These are phyloP conservation scores for Aspergillus aculeatus DNA, from an alignment of 2,329 filamentous ascomycete genomes.

Conservation along the genomic window DNA sequence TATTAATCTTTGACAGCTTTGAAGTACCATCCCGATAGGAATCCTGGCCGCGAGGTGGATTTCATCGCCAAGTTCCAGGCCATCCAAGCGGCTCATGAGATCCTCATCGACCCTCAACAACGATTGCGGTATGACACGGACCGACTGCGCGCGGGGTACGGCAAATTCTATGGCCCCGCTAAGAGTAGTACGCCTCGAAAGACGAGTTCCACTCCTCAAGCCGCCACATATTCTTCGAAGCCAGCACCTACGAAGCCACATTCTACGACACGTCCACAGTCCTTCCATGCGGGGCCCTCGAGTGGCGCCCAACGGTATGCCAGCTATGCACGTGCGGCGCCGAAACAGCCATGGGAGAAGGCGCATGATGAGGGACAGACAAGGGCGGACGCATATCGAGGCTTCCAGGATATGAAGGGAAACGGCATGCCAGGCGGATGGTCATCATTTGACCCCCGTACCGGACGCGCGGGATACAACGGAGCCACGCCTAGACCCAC, in stretches of 20 bases:
- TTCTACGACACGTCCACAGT: slow-evolving; percentile 19
- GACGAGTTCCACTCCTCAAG: slow-evolving; percentile 24
- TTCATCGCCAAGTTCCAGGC: slow-evolving; percentile 80
- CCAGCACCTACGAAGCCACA: slow-evolving; percentile 23
- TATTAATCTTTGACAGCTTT: slow-evolving; percentile 56
- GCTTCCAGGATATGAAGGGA: slow-evolving; percentile 47
- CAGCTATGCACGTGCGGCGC: slow-evolving; percentile 41
- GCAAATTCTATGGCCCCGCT: slow-evolving; percentile 33
- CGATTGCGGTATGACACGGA: slow-evolving; percentile 64
- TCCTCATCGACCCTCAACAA: slow-evolving; percentile 61
- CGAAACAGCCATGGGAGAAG: slow-evolving; percentile 40
- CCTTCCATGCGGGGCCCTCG: slow-evolving; percentile 33
- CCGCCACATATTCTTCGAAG: slow-evolving; percentile 26
- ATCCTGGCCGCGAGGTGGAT: slow-evolving; percentile 76
- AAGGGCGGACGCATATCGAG: slow-evolving; percentile 45
- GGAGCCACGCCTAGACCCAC: slow-evolving; percentile 23
- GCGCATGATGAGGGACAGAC: slow-evolving; percentile 41
- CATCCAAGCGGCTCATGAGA: slow-evolving; percentile 82
- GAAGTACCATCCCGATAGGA: slow-evolving; percentile 85
- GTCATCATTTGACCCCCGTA: slow-evolving; percentile 42
- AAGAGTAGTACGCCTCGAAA: slow-evolving; percentile 31
- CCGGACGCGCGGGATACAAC: slow-evolving; percentile 28
- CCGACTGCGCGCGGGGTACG: slow-evolving; percentile 51
- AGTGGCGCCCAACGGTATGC: slow-evolving; percentile 42
- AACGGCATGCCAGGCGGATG: slow-evolving; percentile 29